A percentile compares a stretch with the other conserved stretches of the same genome.
Evolutionary conservation across 2,329 filamentous ascomycete genomes (phyloP).

Genomic region (Cladosporium sp.): DNA sequence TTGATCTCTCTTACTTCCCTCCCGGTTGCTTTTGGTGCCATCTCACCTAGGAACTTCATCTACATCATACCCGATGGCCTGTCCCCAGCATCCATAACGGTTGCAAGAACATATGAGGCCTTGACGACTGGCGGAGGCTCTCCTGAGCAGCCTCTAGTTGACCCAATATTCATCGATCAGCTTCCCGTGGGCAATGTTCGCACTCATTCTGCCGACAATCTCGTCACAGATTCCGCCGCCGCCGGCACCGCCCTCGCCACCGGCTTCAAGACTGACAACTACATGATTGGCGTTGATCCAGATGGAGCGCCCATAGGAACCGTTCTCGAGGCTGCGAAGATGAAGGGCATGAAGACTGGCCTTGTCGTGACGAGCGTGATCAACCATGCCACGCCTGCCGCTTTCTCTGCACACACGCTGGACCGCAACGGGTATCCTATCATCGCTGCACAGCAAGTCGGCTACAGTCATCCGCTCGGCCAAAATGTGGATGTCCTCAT

Average conservation of each 20-base stretch:
- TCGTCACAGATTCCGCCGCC: slow-evolving; percentile 47
- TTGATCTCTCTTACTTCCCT: background rate
- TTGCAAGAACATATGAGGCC: slow-evolving; percentile 22
- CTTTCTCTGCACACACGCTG: slow-evolving; percentile 41
- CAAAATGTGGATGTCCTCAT: slow-evolving; percentile 44
- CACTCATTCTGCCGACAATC: slow-evolving; percentile 34
- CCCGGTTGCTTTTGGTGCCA: slow-evolving; percentile 4
- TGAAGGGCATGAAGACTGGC: slow-evolving; percentile 45
- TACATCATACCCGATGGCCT: slow-evolving; percentile 26
- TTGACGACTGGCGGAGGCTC: slow-evolving; percentile 3
- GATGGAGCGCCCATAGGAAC: slow-evolving; percentile 42
- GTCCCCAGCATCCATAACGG: slow-evolving; percentile 20
- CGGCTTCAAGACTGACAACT: slow-evolving; percentile 45
- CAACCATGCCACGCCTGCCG: slow-evolving; percentile 40
- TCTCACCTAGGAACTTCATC: slow-evolving; percentile 22
- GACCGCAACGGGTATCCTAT: slow-evolving; percentile 40
- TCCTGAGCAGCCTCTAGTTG: slow-evolving; percentile 21
- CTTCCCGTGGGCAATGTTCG: slow-evolving; percentile 36
- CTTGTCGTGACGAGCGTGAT: slow-evolving; percentile 48
- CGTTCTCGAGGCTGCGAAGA: slow-evolving; percentile 45
- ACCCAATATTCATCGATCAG: slow-evolving; percentile 24
- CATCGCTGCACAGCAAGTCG: slow-evolving; percentile 46
- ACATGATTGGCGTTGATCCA: slow-evolving; percentile 41
- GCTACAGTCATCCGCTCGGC: slow-evolving; percentile 45
- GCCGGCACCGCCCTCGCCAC: slow-evolving; percentile 45